Evolutionary conservation across 2,329 filamentous ascomycete species (phyloP), one percentile per base, ranked within the genome.

Genomic region (Lomentospora prolificans): DNA sequence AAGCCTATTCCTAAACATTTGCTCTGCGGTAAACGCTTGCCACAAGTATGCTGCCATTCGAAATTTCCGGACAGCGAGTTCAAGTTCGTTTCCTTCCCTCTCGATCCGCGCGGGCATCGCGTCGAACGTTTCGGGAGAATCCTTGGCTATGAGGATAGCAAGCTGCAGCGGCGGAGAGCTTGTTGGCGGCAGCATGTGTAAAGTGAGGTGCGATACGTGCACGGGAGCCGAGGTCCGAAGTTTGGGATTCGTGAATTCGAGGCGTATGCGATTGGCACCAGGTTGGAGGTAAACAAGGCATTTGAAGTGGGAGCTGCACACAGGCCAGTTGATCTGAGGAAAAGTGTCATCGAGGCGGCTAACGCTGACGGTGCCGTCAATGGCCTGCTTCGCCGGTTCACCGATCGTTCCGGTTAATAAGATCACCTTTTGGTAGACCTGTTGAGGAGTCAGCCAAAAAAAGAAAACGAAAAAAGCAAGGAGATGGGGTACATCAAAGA

Each of bases 11-110:
- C 90, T 85, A 68, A 83, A 87, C 92, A 97, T 97, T 67, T 97
- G 91, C 68, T 99, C 94, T 5, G 89, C 90, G 0, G 92, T 97
- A 65, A 95, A 97, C 6, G 91, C 90, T 68, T 99, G 94, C 91
- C 94, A 97, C 12, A 97, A 76, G 67, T 97, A 96, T 24, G 90
- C 92, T 17, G 90, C 87, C 87, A 95, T 96, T 60, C 91, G 83
- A 67, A 94, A 96, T 67, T 99, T 99, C 64, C 82, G 83, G 53
- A 95, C 79, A 0, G 94, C 94, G 6, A 82, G 83, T 9, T 91
- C 85, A 33, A 97, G 67, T 1, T 79, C 80, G 68, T 96, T 95
- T 17, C 89, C 91, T 75, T 95, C 91, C 61, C 80, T 84, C 68
- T 88, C 82, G 56, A 81, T 74, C 51, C 88, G 81, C 55, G 89